These are phyloP conservation scores for Fraxinus anomala DNA, from an alignment of 257 asterid species.

Conservation along the genomic window DNA sequence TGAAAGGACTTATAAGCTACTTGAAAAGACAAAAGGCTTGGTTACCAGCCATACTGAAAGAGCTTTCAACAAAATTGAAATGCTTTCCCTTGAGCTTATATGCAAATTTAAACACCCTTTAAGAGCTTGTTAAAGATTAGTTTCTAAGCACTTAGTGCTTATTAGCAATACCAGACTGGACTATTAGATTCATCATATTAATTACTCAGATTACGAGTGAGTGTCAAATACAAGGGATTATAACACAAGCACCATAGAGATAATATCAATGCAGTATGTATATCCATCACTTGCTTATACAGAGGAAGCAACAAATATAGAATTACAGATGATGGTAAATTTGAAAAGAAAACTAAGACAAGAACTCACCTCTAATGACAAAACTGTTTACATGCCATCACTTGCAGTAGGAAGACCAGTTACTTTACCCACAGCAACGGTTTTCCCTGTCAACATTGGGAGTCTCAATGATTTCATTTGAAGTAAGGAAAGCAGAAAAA, in stretches of 20 bases:
- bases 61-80: neutral
- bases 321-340: neutral
- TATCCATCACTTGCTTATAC: neutral
- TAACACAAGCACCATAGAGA: neutral
- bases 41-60: neutral
- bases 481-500: conserved; percentile 13
- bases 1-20: neutral
- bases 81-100: neutral
- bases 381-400: conserved; percentile 32
- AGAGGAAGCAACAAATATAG: neutral
- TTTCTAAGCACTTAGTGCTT: neutral
- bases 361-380: conserved; percentile 29
- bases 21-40: neutral
- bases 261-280: neutral
- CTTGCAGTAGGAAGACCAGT: conserved; percentile 37
- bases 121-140: neutral
- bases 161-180: neutral
- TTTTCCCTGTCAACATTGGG: conserved; percentile 56
- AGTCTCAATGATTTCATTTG: neutral
- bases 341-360: neutral
- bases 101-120: neutral
- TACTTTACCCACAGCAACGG: conserved; percentile 72
- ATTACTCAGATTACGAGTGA: neutral
- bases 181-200: neutral
- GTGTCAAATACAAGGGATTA: neutral